Evolutionary conservation across 2,329 filamentous ascomycete species (phyloP).

Genomic region (Paraphoma chrysanthemicola): DNA sequence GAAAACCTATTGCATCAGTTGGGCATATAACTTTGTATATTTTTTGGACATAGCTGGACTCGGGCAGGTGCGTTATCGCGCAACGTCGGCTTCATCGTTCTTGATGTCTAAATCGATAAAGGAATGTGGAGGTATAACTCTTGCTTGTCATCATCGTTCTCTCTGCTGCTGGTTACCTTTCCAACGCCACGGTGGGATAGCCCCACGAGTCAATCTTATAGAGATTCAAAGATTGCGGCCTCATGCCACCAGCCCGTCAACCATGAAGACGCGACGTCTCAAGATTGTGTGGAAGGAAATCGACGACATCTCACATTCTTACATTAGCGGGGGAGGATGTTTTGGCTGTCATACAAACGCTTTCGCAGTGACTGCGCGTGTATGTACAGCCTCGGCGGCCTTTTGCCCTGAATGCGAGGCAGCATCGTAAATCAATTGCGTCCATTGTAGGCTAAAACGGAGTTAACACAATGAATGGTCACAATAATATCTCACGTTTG

Average conservation of each 20-base stretch:
- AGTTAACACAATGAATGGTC: slow-evolving; percentile 10
- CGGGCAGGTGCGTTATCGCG: slow-evolving; percentile 81
- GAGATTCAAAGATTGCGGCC: no score
- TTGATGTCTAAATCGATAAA: slow-evolving; percentile 74
- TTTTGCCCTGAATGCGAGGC: slow-evolving; percentile 19
- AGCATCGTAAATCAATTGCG: slow-evolving; percentile 7
- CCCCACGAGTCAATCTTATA: no score
- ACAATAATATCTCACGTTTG: background rate
- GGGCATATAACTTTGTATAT: no score
- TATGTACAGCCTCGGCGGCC: slow-evolving; percentile 15
- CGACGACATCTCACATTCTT: no score
- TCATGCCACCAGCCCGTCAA: no score
- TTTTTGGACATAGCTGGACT: slow-evolving; percentile 62
- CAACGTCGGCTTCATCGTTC: slow-evolving; percentile 67
- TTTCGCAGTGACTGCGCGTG: no score
- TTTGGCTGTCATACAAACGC: no score
- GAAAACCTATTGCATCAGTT: no score
- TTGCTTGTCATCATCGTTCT: slow-evolving; percentile 4
- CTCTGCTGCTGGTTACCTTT: no score
- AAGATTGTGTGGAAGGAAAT: no score
- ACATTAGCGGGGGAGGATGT: no score
- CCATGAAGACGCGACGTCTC: no score
- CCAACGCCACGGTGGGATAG: background rate
- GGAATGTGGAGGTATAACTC: slow-evolving; percentile 67
- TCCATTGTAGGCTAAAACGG: slow-evolving; percentile 8